Evolutionary conservation across 169 alveolate species (phyloP).

Genomic region (Perkinsus olseni): DNA sequence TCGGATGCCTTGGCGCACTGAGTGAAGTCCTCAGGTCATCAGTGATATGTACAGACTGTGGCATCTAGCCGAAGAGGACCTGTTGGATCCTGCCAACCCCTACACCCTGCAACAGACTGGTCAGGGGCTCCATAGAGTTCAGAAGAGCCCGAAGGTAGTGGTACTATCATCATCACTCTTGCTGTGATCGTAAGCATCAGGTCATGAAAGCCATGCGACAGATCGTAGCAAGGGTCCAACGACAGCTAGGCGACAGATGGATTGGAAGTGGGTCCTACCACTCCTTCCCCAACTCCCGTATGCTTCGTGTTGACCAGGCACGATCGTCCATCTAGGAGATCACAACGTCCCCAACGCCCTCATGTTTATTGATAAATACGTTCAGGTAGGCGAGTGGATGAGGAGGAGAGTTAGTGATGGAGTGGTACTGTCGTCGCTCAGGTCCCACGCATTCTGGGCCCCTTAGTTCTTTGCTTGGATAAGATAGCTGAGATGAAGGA

Average conservation of each 20-base stretch:
- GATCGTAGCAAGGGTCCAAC: slow-evolving; percentile 60
- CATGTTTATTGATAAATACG: slow-evolving; percentile 82
- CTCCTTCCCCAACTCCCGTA: background rate
- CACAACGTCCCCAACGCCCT: slow-evolving; percentile 84
- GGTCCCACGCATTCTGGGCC: slow-evolving; percentile 81
- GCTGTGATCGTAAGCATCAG: too few relatives aligned
- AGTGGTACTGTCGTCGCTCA: background rate
- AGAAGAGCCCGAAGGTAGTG: slow-evolving; percentile 24
- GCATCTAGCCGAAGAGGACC: slow-evolving; percentile 79
- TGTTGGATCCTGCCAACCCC: slow-evolving; percentile 64
- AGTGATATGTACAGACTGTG: slow-evolving; percentile 76
- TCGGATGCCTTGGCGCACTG: background rate
- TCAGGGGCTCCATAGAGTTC: slow-evolving; percentile 62
- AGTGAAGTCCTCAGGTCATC: slow-evolving; percentile 12
- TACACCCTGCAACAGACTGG: slow-evolving; percentile 76
- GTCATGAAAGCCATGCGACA: slow-evolving; percentile 62
- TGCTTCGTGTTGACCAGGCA: slow-evolving; percentile 26
- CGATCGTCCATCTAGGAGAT: slow-evolving; percentile 81
- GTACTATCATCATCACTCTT: background rate
- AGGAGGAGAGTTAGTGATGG: background rate
- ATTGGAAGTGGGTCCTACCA: slow-evolving; percentile 37
- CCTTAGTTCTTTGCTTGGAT: slow-evolving; percentile 73
- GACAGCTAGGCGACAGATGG: slow-evolving; percentile 59
- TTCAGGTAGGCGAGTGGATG: slow-evolving; percentile 39
- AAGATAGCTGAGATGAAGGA: slow-evolving; percentile 64